phyloP scores from a whole-genome alignment of 768 basidiomycete species.

The Leucocoprinus leucothites region DNA sequence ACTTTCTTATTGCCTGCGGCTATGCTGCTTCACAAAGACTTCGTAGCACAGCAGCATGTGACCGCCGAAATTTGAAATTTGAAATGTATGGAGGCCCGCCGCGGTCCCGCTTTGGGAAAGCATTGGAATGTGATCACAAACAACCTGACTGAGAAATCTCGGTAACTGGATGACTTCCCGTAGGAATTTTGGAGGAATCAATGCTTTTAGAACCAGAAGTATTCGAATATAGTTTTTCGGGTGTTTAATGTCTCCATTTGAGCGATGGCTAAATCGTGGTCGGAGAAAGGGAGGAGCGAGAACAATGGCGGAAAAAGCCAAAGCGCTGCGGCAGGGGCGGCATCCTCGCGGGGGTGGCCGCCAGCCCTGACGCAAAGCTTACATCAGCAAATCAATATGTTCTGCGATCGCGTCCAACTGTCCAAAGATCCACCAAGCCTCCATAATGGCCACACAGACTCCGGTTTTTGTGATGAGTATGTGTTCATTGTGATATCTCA shows the following conservation, averaged over 20 bases:
- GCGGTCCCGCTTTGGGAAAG: too few species aligned
- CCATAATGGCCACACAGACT: constrained; percentile 52
- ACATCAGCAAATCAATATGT: constrained; percentile 9
- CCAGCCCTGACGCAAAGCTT: not conserved
- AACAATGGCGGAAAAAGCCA: not conserved
- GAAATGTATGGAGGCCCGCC: too few species aligned
- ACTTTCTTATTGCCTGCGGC: too few species aligned
- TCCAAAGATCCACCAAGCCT: not conserved
- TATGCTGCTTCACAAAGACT: too few species aligned
- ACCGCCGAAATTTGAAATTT: too few species aligned
- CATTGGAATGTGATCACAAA: too few species aligned
- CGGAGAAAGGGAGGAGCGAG: not conserved
- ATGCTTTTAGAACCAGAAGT: not conserved
- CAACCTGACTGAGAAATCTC: too few species aligned
- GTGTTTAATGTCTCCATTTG: not conserved
- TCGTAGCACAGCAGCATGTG: too few species aligned
- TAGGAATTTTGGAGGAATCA: too few species aligned
- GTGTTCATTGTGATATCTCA: constrained; percentile 19
- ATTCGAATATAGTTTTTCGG: not conserved
- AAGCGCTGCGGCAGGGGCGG: not conserved
- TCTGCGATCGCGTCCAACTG: not conserved
- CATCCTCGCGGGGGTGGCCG: not conserved
- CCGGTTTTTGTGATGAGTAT: constrained; percentile 84
- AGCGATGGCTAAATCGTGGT: not conserved
- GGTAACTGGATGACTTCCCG: too few species aligned